Evolutionary conservation across 2,329 filamentous ascomycete genomes (phyloP).

Genomic region (Ophiostoma triangulosporum): DNA sequence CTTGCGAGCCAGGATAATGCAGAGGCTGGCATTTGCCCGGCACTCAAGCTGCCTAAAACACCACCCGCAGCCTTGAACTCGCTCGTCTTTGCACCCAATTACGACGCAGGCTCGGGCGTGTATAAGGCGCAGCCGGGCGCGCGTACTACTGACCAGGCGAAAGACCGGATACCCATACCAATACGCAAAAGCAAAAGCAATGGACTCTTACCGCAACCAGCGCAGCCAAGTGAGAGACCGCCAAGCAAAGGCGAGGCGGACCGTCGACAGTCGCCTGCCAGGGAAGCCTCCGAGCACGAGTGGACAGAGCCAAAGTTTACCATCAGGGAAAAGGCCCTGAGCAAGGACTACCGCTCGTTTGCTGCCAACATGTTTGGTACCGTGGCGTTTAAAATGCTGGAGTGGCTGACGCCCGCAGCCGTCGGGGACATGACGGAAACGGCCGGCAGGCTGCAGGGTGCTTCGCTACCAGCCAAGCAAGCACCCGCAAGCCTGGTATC

Average conservation of each 20-base stretch:
- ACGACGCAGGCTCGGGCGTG: conserved; percentile 8
- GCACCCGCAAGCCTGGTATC: not conserved
- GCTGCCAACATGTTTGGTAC: conserved; percentile 51
- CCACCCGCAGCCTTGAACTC: conserved; percentile 33
- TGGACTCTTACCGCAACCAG: no score
- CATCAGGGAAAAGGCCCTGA: conserved; percentile 32
- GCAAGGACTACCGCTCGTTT: conserved; percentile 46
- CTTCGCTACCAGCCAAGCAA: no score
- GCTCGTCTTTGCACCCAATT: conserved; percentile 31
- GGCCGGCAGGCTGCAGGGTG: conserved; percentile 18
- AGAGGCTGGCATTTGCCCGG: conserved; percentile 52
- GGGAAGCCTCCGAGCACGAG: not conserved
- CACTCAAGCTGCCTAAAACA: conserved; percentile 28
- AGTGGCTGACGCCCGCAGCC: conserved; percentile 53
- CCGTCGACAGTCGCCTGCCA: not conserved
- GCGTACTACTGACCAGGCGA: not conserved
- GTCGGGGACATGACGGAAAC: conserved; percentile 34
- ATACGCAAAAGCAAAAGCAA: not conserved
- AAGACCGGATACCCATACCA: not conserved
- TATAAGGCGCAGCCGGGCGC: conserved; percentile 8
- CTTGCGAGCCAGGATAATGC: conserved; percentile 71
- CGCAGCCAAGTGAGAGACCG: not conserved
- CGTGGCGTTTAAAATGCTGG: conserved; percentile 54
- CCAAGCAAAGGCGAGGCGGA: not conserved
- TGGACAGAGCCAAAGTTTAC: conserved; percentile 19